phyloP scores from a whole-genome alignment of 2,329 filamentous ascomycete species.

The Fusarium dlaminii region DNA sequence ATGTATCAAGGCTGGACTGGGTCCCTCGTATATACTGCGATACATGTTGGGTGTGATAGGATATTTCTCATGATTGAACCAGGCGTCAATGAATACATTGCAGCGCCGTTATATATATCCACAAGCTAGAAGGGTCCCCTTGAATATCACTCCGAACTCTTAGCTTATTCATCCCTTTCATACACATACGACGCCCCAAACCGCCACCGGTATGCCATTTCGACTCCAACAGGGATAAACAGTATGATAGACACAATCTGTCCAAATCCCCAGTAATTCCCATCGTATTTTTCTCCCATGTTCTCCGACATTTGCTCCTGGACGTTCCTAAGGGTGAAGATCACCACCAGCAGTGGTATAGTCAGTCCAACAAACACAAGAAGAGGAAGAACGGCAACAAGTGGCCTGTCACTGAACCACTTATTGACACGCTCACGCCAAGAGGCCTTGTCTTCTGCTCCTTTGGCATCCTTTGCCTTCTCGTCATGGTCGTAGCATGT shows the following conservation, averaged over 20 bases:
- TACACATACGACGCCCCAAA: slow-evolving; percentile 10
- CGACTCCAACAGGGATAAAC: slow-evolving; percentile 35
- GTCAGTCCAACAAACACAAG: background rate
- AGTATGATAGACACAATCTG: slow-evolving; percentile 39
- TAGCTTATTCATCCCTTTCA: background rate
- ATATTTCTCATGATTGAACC: background rate
- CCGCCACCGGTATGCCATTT: slow-evolving; percentile 25
- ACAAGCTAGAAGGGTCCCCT: background rate
- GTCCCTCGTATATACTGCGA: background rate
- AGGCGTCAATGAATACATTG: background rate
- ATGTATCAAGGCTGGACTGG: background rate
- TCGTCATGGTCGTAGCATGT: background rate
- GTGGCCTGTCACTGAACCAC: background rate
- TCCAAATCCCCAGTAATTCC: slow-evolving; percentile 32
- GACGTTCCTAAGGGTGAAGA: slow-evolving; percentile 16
- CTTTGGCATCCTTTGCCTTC: background rate
- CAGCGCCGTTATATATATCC: background rate
- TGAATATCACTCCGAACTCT: background rate
- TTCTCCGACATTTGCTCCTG: slow-evolving; percentile 3
- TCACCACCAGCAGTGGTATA: slow-evolving; percentile 13
- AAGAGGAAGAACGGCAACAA: slow-evolving; percentile 1
- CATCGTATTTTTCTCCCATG: background rate
- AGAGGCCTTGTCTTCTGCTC: background rate
- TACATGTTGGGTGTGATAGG: background rate
- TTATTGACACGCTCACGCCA: background rate